Percentiles rank a stretch among this genome's conserved stretches.
These are phyloP conservation scores for Saccharomyces kudriavzevii DNA, from an alignment of 805 yeast genomes.

Conservation along the genomic window DNA sequence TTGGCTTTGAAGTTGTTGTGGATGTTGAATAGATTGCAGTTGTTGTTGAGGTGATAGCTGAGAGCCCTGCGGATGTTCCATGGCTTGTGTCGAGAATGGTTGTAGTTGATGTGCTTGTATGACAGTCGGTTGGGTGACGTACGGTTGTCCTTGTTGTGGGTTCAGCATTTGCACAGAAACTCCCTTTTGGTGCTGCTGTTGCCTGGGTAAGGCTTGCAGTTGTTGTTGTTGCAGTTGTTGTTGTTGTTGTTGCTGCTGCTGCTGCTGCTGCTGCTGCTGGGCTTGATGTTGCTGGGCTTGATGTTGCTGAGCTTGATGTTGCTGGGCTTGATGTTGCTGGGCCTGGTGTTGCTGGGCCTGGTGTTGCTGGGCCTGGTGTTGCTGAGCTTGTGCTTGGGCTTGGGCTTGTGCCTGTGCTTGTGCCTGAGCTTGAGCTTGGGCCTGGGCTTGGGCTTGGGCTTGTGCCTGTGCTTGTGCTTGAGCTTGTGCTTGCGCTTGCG, in stretches of 20 bases:
- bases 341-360: slow-evolving; percentile 3
- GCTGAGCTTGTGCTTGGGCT: slow-evolving; percentile 3
- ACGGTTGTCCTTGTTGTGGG: not conserved
- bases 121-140: not conserved
- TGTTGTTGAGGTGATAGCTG: slow-evolving; percentile 1
- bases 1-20: not conserved
- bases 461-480: slow-evolving; percentile 3
- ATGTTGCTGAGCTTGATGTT: not conserved
- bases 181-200: not conserved
- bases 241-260: slow-evolving; percentile 1
- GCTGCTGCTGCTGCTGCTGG: not conserved
- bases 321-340: not conserved
- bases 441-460: slow-evolving; percentile 2
- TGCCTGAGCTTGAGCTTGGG: slow-evolving; percentile 3
- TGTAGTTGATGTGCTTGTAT: not conserved
- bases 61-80: not conserved
- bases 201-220: not conserved
- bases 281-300: slow-evolving; percentile 1
- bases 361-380: not conserved
- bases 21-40: slow-evolving; percentile 5
- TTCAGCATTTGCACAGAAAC: not conserved
- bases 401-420: slow-evolving; percentile 9
- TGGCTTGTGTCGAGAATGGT: not conserved
- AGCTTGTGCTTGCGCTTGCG: slow-evolving; percentile 1
- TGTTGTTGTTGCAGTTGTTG: not conserved